Base-by-base conservation (phyloP, 805 yeast genomes). In the Yamadazyma takamatsuzukensis region DNA sequence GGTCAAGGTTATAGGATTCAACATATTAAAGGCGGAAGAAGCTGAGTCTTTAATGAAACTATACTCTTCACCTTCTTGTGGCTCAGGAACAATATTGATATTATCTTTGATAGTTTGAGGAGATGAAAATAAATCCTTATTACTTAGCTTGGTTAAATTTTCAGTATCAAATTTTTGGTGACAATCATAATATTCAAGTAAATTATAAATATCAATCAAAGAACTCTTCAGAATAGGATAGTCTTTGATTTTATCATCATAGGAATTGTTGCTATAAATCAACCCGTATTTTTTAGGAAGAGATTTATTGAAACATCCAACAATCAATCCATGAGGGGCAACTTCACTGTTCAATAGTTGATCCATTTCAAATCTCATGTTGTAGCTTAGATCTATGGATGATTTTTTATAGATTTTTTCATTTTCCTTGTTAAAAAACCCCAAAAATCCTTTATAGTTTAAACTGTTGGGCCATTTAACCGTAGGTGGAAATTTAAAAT, bases 381-480 rank as follows among this genome's bases (percentile, higher is more conserved):
- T 33, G 11, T 41, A 31, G 16, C 33, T 40, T 10, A 62, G 21
- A 3, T 40, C 41, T 4, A 57, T 28, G 1, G 61, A 50, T 8
- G 69, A 61, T 27, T 46, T 53, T 29, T 59, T 61, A 38, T 44
- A 54, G 15, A 45, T 35, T n/a, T 37, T 35, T 26, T 15, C 18
- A 17, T 28, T 18, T 8, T 28, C 8, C 17, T 26, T 4, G 3
- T 53, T 52, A 6, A 61, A 34, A 27, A 60, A 42, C 3, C 64
- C 67, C 18, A 65, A 44, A 24, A 63, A 54, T 4, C 72, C 72
- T 23, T 42, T 44, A 37, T 54, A 53, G 40, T 64, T 64, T 24
- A 62, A 35, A 14, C 48, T 39, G 29, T 61, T 59, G 18, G 63
- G 59, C 72, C 72, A 66, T 12, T 33, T 35, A n/a, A 59, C 40